Base-by-base conservation (phyloP, 2,329 filamentous ascomycete genomes). In the Trichophyton simii region DNA sequence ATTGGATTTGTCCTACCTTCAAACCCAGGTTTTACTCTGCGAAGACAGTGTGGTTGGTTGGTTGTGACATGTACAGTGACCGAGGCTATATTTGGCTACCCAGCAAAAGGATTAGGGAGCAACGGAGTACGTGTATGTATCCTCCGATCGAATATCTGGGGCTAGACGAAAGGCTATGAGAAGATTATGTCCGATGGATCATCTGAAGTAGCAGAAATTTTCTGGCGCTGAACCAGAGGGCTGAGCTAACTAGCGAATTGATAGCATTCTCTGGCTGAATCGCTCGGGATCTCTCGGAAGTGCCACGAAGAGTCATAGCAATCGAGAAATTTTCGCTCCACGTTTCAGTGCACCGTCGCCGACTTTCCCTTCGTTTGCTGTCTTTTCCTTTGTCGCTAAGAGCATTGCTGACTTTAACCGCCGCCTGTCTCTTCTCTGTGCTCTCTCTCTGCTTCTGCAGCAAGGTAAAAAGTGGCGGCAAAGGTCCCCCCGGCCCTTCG, bases 181-280 rank as follows among this genome's bases (percentile, higher is more conserved):
- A 20, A 20, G 28, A 34, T 36, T 34, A 18, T 55, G 52, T 13
- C 52, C 28, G 28, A 55, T 55, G 52, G 8, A 55, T 55, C 52
- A 55, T 55, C 52, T 55, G 28, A 28, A 55, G 31, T 15, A 36
- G 52, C 28, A 55, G 52, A 55, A 55, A 55, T 55, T 55, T 55
- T 9, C 28, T 36, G 28, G 28, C 52, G 28, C 31, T 55, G 52
- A 55, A 36, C 34, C 52, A 36, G n/a, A 34, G n/a, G 52, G 28
- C 52, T 55, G 52, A 55, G 34, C 52, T 28, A 52, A 15, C 46
- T 52, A 38, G 34, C 34, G 34, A 38, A 38, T 38, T 38, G 11
- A 38, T 38, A 38, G 9, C 9, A 38, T 9, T 38, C 34, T 25
- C 25, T 52, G 46, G 46, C 46, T 28, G 22, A 22, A 48, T 11